Conservation (phyloP, 116 monocot species). For the Posidonia oceanica region DNA sequence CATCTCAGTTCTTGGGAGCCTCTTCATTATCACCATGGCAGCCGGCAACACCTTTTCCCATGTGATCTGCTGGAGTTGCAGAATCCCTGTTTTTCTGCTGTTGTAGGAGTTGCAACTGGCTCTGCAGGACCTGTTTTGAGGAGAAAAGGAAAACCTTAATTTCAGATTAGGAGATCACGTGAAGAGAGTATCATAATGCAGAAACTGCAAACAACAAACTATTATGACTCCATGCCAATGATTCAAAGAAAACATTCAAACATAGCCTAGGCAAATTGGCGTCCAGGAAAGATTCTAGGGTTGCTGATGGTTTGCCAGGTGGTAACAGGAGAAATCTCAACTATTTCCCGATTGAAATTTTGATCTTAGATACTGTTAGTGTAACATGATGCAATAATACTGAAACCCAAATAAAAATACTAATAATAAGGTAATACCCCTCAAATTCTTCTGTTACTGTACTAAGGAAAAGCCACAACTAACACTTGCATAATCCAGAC, state of each 20-base stretch:
- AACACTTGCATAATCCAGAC: no score
- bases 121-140: slow-evolving; percentile 1
- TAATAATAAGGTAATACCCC: no score
- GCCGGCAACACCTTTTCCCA: slow-evolving; percentile 1
- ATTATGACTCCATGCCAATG: not conserved
- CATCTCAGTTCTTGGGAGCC: not conserved
- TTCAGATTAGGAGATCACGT: not conserved
- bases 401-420: no score
- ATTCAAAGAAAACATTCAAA: not conserved
- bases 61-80: slow-evolving; percentile 1
- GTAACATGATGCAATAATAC: no score
- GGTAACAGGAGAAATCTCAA: not conserved
- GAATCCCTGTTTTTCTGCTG: not conserved
- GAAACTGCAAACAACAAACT: not conserved
- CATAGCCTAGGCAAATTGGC: not conserved
- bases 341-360: no score
- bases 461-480: no score
- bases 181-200: not conserved
- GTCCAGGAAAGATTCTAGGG: not conserved
- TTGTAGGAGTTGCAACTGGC: slow-evolving; percentile 2
- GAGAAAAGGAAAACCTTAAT: not conserved
- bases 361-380: no score
- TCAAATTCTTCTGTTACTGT: no score
- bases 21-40: not conserved
- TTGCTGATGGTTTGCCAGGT: not conserved